Evolutionary conservation across 805 yeast genomes (phyloP), one percentile per base, ranked within the genome.

Genomic region (Wickerhamiella domercqiae): DNA sequence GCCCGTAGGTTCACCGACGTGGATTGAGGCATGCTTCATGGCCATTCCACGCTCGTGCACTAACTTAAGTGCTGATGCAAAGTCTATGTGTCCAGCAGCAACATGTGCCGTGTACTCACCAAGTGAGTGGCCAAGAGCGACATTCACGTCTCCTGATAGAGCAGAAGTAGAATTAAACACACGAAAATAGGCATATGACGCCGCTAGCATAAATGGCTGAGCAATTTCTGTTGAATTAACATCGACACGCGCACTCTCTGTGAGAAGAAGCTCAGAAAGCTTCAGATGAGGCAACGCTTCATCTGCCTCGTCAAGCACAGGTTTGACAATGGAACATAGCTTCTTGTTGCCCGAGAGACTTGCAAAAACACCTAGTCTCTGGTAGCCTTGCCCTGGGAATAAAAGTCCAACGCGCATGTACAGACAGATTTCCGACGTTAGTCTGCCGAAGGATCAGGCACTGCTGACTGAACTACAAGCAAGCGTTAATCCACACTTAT

Each of bases 121-220:
- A 21, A 69, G 52, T 2, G 73, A 68, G 46, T 69, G 74, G 32
- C 74, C 74, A 43, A 64, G 36, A 3, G 59, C 44, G 40, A 45
- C 59, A 15, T 29, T 25, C 9, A 13, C 11, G 22, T 34, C 24
- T 4, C 45, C 39, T 13, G 14, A 7, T 4, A 6, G 11, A n/a
- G 6, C 15, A 3, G 7, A 2, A 5, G 18, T 20, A 4, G 16
- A 36, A 24, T 36, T n/a, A 37, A 46, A 36, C 5, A 49, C 46
- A 15, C 52, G 46, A 40, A 46, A 47, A 7, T 59, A 50, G 3
- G 62, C 50, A 35, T 49, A 55, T 18, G 70, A 59, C 3, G 70
- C 52, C 2, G 66, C 56, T 21, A 70, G 52, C 7, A 70, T 63
- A 18, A 73, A 66, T 3, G 75, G 75, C 56, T 71, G 77, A 17